Conservation (phyloP, 495 filamentous ascomycete species). For the Hypoxylon lienhwacheense region DNA sequence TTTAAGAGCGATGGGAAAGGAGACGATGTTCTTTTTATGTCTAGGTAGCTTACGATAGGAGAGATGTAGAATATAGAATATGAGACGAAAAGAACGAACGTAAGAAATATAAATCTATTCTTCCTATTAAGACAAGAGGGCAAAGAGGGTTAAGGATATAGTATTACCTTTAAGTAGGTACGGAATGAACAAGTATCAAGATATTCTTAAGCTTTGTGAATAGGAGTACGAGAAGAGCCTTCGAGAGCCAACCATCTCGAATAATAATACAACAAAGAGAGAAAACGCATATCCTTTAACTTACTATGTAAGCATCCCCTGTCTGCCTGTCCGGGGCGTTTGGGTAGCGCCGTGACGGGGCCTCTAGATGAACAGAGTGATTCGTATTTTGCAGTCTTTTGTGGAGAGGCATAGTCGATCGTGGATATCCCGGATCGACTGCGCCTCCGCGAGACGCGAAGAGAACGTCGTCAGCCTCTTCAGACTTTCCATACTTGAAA, state of each 20-base stretch:
- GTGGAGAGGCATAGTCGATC: not conserved
- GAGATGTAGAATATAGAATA: not conserved
- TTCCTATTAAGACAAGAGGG: too few species aligned
- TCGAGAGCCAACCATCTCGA: too few species aligned
- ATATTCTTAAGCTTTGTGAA: too few species aligned
- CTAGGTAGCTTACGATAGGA: not conserved
- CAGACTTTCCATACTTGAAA: constrained; percentile 17
- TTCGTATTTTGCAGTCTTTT: constrained; percentile 15
- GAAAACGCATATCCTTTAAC: not conserved
- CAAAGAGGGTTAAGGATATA: too few species aligned
- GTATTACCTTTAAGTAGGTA: too few species aligned
- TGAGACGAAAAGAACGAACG: not conserved
- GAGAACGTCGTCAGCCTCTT: constrained; percentile 25
- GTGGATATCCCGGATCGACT: constrained; percentile 21
- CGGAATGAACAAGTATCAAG: too few species aligned
- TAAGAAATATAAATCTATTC: too few species aligned
- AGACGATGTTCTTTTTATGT: not conserved
- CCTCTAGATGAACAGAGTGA: not conserved
- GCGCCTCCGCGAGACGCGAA: constrained; percentile 26
- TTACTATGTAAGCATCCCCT: not conserved
- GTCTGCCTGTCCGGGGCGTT: too few species aligned
- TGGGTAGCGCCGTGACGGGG: too few species aligned
- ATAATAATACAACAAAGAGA: not conserved
- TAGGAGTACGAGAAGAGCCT: too few species aligned
- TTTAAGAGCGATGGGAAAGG: not conserved